Percentiles rank a stretch among this genome's conserved stretches.
Evolutionary conservation across 2,329 filamentous ascomycete genomes (phyloP).

Genomic region (Ophiostoma triangulosporum): DNA sequence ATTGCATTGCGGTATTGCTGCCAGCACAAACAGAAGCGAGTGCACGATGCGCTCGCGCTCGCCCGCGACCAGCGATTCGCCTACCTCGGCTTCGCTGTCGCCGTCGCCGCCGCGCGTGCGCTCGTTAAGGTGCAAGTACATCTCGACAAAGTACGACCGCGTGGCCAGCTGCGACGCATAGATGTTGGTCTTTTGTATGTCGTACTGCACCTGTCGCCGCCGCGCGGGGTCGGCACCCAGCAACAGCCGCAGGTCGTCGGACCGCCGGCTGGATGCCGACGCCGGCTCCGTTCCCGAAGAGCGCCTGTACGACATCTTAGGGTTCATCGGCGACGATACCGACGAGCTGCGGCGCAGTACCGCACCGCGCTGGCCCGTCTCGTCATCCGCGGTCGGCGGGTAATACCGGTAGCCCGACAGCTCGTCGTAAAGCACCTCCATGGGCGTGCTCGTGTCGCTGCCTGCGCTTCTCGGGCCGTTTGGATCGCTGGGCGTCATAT

Average conservation of each 20-base stretch:
- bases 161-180: slow-evolving; percentile 71
- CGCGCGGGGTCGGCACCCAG: slow-evolving; percentile 35
- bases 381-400: slow-evolving; percentile 26
- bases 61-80: slow-evolving; percentile 26
- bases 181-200: slow-evolving; percentile 87
- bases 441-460: background rate
- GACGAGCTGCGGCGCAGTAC: slow-evolving; percentile 12
- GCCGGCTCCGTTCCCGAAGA: background rate
- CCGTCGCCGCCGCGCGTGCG: slow-evolving; percentile 36
- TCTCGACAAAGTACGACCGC: slow-evolving; percentile 72
- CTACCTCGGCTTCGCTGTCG: slow-evolving; percentile 29
- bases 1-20: slow-evolving; percentile 68
- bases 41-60: slow-evolving; percentile 75
- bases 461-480: background rate
- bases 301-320: background rate
- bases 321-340: background rate
- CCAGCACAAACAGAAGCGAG: slow-evolving; percentile 60
- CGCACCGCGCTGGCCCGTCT: slow-evolving; percentile 16
- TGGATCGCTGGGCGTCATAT: background rate
- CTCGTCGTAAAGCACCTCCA: slow-evolving; percentile 25
- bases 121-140: slow-evolving; percentile 67
- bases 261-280: slow-evolving; percentile 17
- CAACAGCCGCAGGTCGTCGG: slow-evolving; percentile 36
- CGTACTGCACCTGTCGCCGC: slow-evolving; percentile 54
- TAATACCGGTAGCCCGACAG: slow-evolving; percentile 37